A percentile compares a stretch with the other conserved stretches of the same genome.
Evolutionary conservation across 129 eudicot species (phyloP).

Genomic region (Flaveria robusta): DNA sequence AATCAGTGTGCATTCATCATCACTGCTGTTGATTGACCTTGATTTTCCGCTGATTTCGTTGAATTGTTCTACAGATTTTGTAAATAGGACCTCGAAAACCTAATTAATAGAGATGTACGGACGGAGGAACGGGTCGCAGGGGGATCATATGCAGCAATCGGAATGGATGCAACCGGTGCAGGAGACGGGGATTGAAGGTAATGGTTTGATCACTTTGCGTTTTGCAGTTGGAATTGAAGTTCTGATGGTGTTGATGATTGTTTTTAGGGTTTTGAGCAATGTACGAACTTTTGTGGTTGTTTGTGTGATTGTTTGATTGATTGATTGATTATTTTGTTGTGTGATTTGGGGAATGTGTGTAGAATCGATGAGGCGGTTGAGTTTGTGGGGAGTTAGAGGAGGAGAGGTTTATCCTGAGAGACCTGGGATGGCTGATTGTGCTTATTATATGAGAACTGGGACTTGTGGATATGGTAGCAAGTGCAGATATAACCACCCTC

Average conservation of each 20-base stretch:
- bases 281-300: conserved; percentile 23
- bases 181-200: conserved; percentile 74
- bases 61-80: neutral
- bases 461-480: conserved; percentile 86
- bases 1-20: conserved; percentile 27
- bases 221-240: neutral
- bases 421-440: conserved; percentile 80
- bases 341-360: conserved; percentile 36
- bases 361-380: conserved; percentile 79
- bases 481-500: conserved; percentile 94
- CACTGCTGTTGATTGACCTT: neutral
- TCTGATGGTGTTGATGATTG: neutral
- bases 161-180: conserved; percentile 59
- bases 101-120: conserved; percentile 84
- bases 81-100: conserved; percentile 25
- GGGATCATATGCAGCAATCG: conserved; percentile 49
- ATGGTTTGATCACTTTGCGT: conserved; percentile 16
- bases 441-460: conserved; percentile 85
- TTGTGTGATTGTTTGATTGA: neutral
- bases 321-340: conserved; percentile 23
- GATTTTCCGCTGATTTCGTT: conserved; percentile 27
- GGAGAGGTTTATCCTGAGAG: conserved; percentile 79
- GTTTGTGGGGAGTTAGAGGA: conserved; percentile 57
- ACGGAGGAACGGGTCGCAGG: conserved; percentile 44
- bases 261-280: conserved; percentile 47